phyloP scores from a whole-genome alignment of 768 basidiomycete genomes.

The Russula ochroleuca region DNA sequence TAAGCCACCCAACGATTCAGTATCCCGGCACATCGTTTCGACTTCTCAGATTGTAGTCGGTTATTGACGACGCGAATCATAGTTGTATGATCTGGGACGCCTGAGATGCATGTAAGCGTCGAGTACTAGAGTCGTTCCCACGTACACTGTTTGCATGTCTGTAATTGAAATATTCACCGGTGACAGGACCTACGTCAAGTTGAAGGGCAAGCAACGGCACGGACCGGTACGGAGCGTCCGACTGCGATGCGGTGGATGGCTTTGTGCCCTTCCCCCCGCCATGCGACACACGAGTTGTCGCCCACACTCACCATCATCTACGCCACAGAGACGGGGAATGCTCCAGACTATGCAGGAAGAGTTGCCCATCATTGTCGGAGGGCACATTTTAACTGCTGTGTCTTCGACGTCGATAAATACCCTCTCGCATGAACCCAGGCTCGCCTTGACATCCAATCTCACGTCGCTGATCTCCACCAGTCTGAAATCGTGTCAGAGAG shows the following conservation, averaged over 20 bases:
- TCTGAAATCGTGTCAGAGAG: slow-evolving; percentile 60
- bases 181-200: no score
- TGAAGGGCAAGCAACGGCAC: no score
- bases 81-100: no score
- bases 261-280: slow-evolving; percentile 2
- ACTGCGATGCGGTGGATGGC: slow-evolving; percentile 11
- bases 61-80: no score
- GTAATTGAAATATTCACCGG: no score
- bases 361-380: slow-evolving; percentile 69
- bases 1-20: no score
- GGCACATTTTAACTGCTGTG: slow-evolving; percentile 40
- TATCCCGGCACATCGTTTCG: no score
- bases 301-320: slow-evolving; percentile 60
- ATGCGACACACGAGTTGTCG: background rate
- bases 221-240: no score
- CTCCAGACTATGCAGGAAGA: slow-evolving; percentile 76
- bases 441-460: background rate
- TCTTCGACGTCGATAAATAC: slow-evolving; percentile 35
- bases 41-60: no score
- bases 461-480: slow-evolving; percentile 37
- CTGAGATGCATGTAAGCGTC: no score
- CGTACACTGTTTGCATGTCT: no score
- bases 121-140: no score
- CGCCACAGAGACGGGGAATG: slow-evolving; percentile 90
- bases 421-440: slow-evolving; percentile 31